Base-by-base conservation (phyloP, 2,329 filamentous ascomycete species). In the Aspergillus phoenicis region DNA sequence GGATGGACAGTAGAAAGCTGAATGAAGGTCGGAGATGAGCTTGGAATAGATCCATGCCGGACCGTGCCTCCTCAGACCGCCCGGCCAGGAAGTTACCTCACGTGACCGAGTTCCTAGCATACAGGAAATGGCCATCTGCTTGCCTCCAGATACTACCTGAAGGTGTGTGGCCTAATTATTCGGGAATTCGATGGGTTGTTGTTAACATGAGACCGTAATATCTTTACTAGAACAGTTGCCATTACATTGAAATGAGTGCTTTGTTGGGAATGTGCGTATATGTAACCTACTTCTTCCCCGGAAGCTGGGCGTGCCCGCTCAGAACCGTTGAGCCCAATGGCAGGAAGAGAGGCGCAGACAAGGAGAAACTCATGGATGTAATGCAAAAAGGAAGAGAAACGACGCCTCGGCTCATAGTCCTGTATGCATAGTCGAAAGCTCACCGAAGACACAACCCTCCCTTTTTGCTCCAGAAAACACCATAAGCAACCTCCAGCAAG, bases 351-450 rank as follows among this genome's bases (percentile, higher is more conserved):
- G 28, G 53, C 39, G 56, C 43, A 41, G 48, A 45, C 41, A 45
- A 45, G 41, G 41, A 63, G 38, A 57, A 59, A 62, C 55, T 58
- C 33, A 57, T 43, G 28, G 52, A 62, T 62, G 61, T 63, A 62
- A 66, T 62, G 66, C 67, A 67, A 60, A 63, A 61, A 65, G 51
- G 52, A 62, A 60, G 55, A 65, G 54, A 65, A 64, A 65, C 57
- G 54, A 64, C 59, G 62, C 59, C 56, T 61, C 55, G 64, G 56
- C 33, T 65, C 63, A 61, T 66, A 66, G 67, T 68, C 64, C 65
- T 66, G 58, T 64, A 74, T 73, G 71, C 71, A 71, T 68, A 62
- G 62, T 63, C 57, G 59, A 66, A 65, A 64, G 61, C 59, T 66
- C 60, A 61, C 64, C 62, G 56, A 62, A 62, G 61, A 64, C 51